phyloP scores from a whole-genome alignment of 352 stramenopile species.

The Globisporangium lucens region DNA sequence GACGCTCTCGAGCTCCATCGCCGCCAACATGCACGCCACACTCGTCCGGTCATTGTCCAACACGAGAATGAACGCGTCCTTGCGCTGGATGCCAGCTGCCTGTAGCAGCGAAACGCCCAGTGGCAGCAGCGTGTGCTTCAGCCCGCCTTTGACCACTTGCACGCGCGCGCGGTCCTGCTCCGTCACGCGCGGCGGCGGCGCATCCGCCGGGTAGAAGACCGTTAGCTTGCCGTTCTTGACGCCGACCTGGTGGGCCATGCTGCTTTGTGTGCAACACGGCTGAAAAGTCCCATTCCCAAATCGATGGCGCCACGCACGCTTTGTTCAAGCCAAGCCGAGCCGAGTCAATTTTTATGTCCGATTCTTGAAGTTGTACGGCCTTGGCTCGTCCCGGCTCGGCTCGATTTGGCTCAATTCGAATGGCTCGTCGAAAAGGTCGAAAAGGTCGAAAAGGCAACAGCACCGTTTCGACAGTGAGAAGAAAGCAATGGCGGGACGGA shows the following conservation, averaged over 20 bases:
- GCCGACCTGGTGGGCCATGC: slow-evolving; percentile 36
- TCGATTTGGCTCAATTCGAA: background rate
- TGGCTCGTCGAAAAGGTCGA: background rate
- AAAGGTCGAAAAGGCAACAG: background rate
- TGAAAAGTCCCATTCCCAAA: background rate
- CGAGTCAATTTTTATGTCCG: background rate
- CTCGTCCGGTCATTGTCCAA: slow-evolving; percentile 72
- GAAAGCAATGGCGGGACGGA: background rate
- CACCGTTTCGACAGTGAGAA: background rate
- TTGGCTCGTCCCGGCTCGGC: background rate
- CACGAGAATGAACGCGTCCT: slow-evolving; percentile 63
- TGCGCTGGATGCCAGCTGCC: slow-evolving; percentile 25
- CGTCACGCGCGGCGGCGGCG: slow-evolving; percentile 8
- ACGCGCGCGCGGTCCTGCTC: slow-evolving; percentile 18
- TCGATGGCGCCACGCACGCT: background rate
- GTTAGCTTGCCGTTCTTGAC: slow-evolving; percentile 58
- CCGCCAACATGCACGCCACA: slow-evolving; percentile 66
- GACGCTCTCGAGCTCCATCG: slow-evolving; percentile 59
- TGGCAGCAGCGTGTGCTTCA: slow-evolving; percentile 46
- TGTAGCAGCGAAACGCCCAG: slow-evolving; percentile 42
- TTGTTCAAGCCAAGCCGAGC: background rate
- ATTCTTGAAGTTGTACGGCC: background rate
- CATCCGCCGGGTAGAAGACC: slow-evolving; percentile 35
- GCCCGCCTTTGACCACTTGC: slow-evolving; percentile 40
- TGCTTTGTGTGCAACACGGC: background rate